phyloP scores from a whole-genome alignment of 1,284 basidiomycete species.

The Cryptococcus sp. region DNA sequence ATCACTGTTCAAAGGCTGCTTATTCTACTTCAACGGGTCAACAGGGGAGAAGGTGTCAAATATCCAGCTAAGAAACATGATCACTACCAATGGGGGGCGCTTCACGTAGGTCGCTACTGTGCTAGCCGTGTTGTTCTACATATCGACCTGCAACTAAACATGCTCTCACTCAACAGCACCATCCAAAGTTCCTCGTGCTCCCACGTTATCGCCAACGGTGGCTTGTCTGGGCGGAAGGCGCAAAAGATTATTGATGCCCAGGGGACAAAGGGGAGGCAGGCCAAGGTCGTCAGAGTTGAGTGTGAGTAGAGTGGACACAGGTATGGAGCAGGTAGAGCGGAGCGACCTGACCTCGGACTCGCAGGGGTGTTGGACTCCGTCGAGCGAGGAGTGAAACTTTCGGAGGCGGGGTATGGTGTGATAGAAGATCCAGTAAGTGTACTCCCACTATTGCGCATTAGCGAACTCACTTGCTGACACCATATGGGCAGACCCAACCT shows the following conservation, averaged over 20 bases:
- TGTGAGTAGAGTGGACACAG: conserved; percentile 31
- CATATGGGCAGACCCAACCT: conserved; percentile 29
- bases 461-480: neutral
- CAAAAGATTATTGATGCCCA: conserved; percentile 49
- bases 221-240: conserved; percentile 44
- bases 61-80: conserved; percentile 48
- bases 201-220: conserved; percentile 46
- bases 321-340: neutral
- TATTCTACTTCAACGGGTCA: conserved; percentile 49
- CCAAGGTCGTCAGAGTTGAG: conserved; percentile 44
- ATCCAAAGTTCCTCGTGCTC: conserved; percentile 40
- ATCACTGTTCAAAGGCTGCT: conserved; percentile 33
- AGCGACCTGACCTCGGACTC: neutral
- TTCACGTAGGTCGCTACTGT: conserved; percentile 27
- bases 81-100: conserved; percentile 46
- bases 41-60: conserved; percentile 46
- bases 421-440: conserved; percentile 44
- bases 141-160: neutral
- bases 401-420: conserved; percentile 44
- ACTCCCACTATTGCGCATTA: neutral
- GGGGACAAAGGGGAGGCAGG: conserved; percentile 32
- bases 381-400: conserved; percentile 33
- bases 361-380: conserved; percentile 47
- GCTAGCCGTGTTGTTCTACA: neutral
- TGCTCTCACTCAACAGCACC: conserved; percentile 20